phyloP scores from a whole-genome alignment of 495 filamentous ascomycete species.

The Talaromyces wortmannii region DNA sequence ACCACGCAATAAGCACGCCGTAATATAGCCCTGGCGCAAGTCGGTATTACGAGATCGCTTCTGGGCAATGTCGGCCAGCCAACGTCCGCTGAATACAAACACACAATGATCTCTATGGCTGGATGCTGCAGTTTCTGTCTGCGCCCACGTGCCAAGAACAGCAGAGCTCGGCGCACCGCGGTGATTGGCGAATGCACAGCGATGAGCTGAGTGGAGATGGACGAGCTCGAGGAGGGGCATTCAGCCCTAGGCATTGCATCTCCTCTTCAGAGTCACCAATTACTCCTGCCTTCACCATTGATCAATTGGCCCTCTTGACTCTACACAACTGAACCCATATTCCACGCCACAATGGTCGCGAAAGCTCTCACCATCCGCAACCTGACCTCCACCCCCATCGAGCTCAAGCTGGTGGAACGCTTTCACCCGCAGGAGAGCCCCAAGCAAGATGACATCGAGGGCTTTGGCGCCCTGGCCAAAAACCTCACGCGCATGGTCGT shows the following conservation, averaged over 20 bases:
- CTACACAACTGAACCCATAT: not conserved
- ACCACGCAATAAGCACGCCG: too few species aligned
- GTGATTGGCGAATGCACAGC: not conserved
- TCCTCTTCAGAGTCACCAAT: not conserved
- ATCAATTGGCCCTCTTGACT: not conserved
- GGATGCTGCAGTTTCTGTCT: not conserved
- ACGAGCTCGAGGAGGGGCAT: too few species aligned
- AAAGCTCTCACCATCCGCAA: constrained; percentile 74
- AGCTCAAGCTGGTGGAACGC: constrained; percentile 68
- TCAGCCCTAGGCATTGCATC: not conserved
- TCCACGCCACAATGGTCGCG: constrained; percentile 24
- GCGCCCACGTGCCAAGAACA: not conserved
- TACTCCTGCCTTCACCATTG: not conserved
- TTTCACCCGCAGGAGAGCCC: constrained; percentile 49
- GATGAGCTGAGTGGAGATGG: too few species aligned
- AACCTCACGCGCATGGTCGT: constrained; percentile 47
- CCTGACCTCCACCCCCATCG: constrained; percentile 65
- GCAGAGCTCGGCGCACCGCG: not conserved
- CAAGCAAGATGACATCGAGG: constrained; percentile 36
- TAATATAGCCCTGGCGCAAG: too few species aligned
- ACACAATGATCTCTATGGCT: too few species aligned
- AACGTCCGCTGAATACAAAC: too few species aligned
- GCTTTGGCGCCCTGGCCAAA: constrained; percentile 25
- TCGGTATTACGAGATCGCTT: too few species aligned
- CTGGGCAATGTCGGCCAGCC: too few species aligned